These are phyloP conservation scores for Ampelomyces quisqualis DNA, from an alignment of 2,329 filamentous ascomycete genomes.

Conservation along the genomic window DNA sequence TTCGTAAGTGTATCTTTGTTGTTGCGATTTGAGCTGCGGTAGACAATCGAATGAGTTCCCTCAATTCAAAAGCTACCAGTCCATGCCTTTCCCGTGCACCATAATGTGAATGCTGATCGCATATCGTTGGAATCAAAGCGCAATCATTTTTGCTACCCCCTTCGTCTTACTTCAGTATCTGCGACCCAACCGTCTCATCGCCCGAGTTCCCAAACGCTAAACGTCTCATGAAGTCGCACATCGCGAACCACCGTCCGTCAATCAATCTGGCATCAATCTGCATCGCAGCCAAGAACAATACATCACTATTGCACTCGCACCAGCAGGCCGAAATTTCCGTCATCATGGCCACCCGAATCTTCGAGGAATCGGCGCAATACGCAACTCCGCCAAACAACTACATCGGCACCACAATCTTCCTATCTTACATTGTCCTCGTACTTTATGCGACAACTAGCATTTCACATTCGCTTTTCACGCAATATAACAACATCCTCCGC, in stretches of 20 bases:
- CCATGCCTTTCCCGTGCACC: no score
- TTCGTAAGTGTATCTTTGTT: no score
- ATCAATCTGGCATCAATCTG: slow-evolving; percentile 12
- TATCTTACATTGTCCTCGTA: slow-evolving; percentile 33
- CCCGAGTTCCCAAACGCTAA: slow-evolving; percentile 23
- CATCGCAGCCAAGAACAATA: no score
- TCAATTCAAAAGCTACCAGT: no score
- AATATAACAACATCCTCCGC: slow-evolving; percentile 16
- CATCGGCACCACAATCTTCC: slow-evolving; percentile 33
- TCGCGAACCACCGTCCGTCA: slow-evolving; percentile 9
- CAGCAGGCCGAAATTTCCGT: neutral
- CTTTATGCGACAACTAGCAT: slow-evolving; percentile 26
- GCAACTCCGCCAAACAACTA: slow-evolving; percentile 33
- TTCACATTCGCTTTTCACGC: slow-evolving; percentile 16
- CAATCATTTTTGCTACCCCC: no score
- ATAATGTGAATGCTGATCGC: no score
- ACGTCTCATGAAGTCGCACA: slow-evolving; percentile 37
- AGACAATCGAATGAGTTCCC: no score
- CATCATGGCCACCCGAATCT: slow-evolving; percentile 5
- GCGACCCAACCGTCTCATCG: slow-evolving; percentile 12
- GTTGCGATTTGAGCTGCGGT: no score
- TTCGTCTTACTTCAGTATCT: neutral
- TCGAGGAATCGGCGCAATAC: slow-evolving; percentile 9
- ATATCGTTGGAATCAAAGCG: no score
- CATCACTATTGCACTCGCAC: no score